Evolutionary conservation across 495 filamentous ascomycete genomes (phyloP).

Genomic region (Geoglossum glabrum): DNA sequence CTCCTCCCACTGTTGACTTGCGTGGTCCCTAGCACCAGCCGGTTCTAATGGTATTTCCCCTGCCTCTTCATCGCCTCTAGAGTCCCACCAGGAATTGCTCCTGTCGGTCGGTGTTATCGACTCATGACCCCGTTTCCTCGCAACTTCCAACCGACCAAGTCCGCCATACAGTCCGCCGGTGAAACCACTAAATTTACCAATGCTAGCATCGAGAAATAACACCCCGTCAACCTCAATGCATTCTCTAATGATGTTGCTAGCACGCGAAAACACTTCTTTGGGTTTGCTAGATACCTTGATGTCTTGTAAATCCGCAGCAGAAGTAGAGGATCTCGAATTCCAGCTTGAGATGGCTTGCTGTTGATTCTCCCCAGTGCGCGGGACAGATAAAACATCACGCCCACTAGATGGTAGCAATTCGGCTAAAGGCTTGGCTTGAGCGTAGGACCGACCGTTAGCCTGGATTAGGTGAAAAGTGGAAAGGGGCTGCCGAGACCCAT

Average conservation of each 20-base stretch:
- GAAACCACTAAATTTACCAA: conserved; percentile 10
- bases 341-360: neutral
- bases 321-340: neutral
- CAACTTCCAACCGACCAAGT: neutral
- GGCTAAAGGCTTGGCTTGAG: too few relatives aligned
- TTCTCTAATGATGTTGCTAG: conserved; percentile 29
- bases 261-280: conserved; percentile 12
- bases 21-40: neutral
- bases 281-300: neutral
- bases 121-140: neutral
- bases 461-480: too few relatives aligned
- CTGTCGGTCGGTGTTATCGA: neutral
- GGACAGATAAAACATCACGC: neutral
- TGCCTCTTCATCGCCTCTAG: too few relatives aligned
- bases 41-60: too few relatives aligned
- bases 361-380: neutral
- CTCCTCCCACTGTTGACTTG: neutral
- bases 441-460: too few relatives aligned
- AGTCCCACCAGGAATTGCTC: neutral
- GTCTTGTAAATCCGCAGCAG: neutral
- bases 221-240: conserved; percentile 30
- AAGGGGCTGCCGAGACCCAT: neutral
- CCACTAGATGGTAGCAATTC: too few relatives aligned
- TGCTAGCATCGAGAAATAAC: conserved; percentile 28
- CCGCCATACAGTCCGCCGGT: conserved; percentile 2